Evolutionary conservation across 805 yeast genomes (phyloP), one percentile per base, ranked within the genome.

Genomic region (Kazachstania taianensis): DNA sequence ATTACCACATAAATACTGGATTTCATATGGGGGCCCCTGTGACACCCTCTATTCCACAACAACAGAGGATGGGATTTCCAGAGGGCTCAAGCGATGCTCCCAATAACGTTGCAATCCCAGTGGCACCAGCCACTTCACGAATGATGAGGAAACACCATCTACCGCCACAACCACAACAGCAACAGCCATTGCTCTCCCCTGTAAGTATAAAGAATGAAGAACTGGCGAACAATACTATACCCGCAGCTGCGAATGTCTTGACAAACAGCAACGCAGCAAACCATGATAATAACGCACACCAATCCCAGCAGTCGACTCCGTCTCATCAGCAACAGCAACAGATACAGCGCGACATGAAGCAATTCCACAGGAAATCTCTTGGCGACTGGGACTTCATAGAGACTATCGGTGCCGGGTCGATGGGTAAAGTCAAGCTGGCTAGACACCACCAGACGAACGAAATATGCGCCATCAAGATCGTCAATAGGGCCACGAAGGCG

Each of bases 351-450:
- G 25, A 22, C 25, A 48, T 13, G 0, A 64, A 57, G 33, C 65
- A 59, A 46, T 81, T 82, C 48, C 89, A 86, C 56, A 74, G 97
- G 44, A 81, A 80, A 40, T 72, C 94, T 4, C 80, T 89, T 37
- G 98, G 97, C 10, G 96, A 92, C 45, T 89, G 98, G 98, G 94
- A 84, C 48, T 87, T 89, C 49, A 70, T 83, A 39, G 85, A 85
- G 59, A 86, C 96, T 2, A 82, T 92, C 31, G 99, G 99, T 29
- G 95, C 97, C 2, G 98, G 99, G 3, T 85, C 96, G 0, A 92
- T 92, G 98, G 99, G 99, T 40, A 94, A 89, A 58, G 99, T 92
- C 33, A 92, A 92, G 62, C 67, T 92, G 27, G 97, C 97, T 2
- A 78, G 75, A 50, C 94, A 87, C 62, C 73, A 81, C 45, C 60